Conservation (phyloP, 495 filamentous ascomycete genomes). For the Aspergillus kassunensis region DNA sequence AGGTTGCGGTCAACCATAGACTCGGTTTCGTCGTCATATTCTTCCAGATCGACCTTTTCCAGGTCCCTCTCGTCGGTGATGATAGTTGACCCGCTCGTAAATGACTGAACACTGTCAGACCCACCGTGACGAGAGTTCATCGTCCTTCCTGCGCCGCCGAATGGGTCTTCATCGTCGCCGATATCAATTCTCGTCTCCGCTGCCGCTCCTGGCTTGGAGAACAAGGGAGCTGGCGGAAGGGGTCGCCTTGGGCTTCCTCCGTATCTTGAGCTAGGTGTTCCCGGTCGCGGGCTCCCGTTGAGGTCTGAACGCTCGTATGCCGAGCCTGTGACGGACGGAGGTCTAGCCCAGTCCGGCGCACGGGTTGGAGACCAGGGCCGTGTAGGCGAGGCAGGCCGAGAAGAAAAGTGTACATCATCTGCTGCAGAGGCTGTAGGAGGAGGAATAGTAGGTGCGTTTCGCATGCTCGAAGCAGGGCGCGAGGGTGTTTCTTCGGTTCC, state of each 20-base stretch:
- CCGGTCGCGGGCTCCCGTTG: slow-evolving; percentile 85
- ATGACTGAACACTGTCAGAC: slow-evolving; percentile 52
- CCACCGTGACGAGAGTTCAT: slow-evolving; percentile 32
- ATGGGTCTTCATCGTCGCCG: slow-evolving; percentile 72
- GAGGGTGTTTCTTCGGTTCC: slow-evolving; percentile 36
- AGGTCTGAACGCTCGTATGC: slow-evolving; percentile 83
- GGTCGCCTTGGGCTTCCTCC: slow-evolving; percentile 79
- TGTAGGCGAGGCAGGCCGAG: slow-evolving; percentile 53
- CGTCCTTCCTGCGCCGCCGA: slow-evolving; percentile 59
- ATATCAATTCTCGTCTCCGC: slow-evolving; percentile 47
- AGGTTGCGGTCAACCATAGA: slow-evolving; percentile 41
- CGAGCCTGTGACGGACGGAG: slow-evolving; percentile 48
- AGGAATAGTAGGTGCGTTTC: slow-evolving; percentile 51
- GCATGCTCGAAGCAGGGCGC: slow-evolving; percentile 53
- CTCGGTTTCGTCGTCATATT: slow-evolving; percentile 39
- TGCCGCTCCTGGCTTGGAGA: slow-evolving; percentile 45
- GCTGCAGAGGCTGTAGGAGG: slow-evolving; percentile 43
- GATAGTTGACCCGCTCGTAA: slow-evolving; percentile 62
- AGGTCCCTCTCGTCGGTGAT: slow-evolving; percentile 53
- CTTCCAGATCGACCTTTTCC: slow-evolving; percentile 41
- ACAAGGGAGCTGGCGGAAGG: slow-evolving; percentile 90
- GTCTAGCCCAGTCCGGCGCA: slow-evolving; percentile 61
- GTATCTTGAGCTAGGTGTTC: slow-evolving; percentile 83
- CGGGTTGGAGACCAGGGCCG: slow-evolving; percentile 74
- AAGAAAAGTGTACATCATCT: slow-evolving; percentile 49